Percentiles rank a stretch among this genome's conserved stretches.
phyloP scores from a whole-genome alignment of 345 rosid species.

The Raphanus raphanistrum region DNA sequence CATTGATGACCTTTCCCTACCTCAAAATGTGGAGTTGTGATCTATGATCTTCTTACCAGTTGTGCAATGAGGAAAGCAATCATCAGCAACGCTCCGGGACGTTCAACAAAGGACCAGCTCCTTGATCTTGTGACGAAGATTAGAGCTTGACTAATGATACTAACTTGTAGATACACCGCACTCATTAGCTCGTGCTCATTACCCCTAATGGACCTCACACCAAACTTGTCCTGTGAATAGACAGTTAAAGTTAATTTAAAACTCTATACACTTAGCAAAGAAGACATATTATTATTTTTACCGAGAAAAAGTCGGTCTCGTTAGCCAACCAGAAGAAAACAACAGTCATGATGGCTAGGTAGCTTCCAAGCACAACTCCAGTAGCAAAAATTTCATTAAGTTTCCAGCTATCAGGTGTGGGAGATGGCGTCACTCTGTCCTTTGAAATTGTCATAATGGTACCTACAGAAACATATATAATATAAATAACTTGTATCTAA shows the following conservation, averaged over 20 bases:
- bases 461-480: background rate
- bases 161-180: conserved; percentile 92
- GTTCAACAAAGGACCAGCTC: conserved; percentile 82
- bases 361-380: conserved; percentile 76
- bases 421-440: conserved; percentile 95
- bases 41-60: conserved; percentile 50
- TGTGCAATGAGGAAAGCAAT: conserved; percentile 76
- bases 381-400: conserved; percentile 87
- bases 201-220: conserved; percentile 50
- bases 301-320: conserved; percentile 69
- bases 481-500: background rate
- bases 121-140: conserved; percentile 93
- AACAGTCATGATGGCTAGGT: conserved; percentile 85
- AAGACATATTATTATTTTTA: conserved; percentile 29
- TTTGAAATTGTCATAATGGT: conserved; percentile 94
- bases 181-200: conserved; percentile 59
- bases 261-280: background rate
- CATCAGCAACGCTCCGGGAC: conserved; percentile 72
- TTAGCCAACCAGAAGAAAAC: conserved; percentile 78
- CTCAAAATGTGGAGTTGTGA: background rate
- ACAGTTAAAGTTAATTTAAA: background rate
- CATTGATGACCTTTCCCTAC: background rate
- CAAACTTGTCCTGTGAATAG: conserved; percentile 59
- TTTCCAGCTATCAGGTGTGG: conserved; percentile 96
- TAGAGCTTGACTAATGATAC: conserved; percentile 91